These are phyloP conservation scores for Phlebiopsis flavidoalba DNA, from an alignment of 768 basidiomycete genomes.

Conservation along the genomic window DNA sequence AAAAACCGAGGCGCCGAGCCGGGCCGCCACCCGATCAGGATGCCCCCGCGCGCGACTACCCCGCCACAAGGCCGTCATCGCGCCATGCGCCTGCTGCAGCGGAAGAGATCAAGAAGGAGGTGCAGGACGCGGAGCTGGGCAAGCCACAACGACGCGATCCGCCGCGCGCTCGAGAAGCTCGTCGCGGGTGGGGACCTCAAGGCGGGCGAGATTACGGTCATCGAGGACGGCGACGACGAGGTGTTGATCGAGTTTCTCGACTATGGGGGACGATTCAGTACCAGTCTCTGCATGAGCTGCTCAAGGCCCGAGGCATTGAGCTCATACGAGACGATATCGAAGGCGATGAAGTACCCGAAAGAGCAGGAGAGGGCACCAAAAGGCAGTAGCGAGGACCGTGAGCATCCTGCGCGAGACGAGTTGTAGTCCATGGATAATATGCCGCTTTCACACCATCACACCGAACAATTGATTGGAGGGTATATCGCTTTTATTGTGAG, in stretches of 20 bases:
- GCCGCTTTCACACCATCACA: background rate
- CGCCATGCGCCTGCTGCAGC: constrained; percentile 21
- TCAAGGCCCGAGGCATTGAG: constrained; percentile 18
- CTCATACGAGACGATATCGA: background rate
- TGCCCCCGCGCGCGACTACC: constrained; percentile 33
- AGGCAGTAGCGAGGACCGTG: constrained; percentile 14
- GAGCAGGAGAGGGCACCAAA: constrained; percentile 10
- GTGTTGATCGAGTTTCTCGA: constrained; percentile 20
- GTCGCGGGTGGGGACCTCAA: constrained; percentile 12
- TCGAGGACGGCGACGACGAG: constrained; percentile 21
- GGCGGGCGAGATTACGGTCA: constrained; percentile 14
- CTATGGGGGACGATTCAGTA: constrained; percentile 6
- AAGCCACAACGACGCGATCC: constrained; percentile 11
- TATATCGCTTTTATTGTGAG: constrained; percentile 12
- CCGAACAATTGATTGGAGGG: background rate
- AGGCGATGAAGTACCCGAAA: background rate
- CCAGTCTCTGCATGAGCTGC: constrained; percentile 14
- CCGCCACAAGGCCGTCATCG: constrained; percentile 46
- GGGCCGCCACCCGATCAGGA: constrained; percentile 50
- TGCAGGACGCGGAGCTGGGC: background rate
- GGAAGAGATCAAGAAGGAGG: background rate
- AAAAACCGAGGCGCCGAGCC: constrained; percentile 53
- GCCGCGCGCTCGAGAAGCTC: constrained; percentile 19
- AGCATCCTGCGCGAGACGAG: constrained; percentile 19
- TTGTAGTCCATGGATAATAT: constrained; percentile 10